Evolutionary conservation across 768 basidiomycete genomes (phyloP), one percentile per base, ranked within the genome.

Genomic region (Boletus rex-veris): DNA sequence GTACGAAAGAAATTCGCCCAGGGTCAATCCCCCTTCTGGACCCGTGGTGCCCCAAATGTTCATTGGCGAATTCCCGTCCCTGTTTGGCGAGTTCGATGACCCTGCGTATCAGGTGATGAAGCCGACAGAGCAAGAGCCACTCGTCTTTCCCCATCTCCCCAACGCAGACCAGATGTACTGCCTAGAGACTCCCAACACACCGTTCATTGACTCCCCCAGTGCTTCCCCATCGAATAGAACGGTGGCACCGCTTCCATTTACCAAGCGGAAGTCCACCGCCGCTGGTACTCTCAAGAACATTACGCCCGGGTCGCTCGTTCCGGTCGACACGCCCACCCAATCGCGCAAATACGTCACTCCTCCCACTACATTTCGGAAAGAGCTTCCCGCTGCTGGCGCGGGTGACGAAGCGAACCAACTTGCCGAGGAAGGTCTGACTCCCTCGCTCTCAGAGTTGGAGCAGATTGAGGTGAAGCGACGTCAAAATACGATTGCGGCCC

Each of bases 401-500:
- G 81, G 73, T 7, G 77, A 28, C 28, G 82, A 84, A 56, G 72
- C 72, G 36, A 84, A 87, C 18, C 18, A 65, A 39, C 64, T 65
- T 18, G 44, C 10, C 1, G 59, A 66, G 30, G 64, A 64, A 3
- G 35, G 21, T 40, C 1, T 69, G 12, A 64, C 71, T 12, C 75
- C 80, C 14, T 73, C 78, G 1, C 71, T 77, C 3, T 77, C 79
- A 1, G 82, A 83, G 60, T 74, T 82, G 62, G 82, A 86, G 64
- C 84, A 84, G 59, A 88, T 89, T 58, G 86, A 84, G 62, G 79
- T 79, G 40, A 93, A 92, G 75, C 82, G 92, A 30, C 78, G 85
- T 9, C 84, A 86, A 72, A 96, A 96, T 61, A 92, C 92, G 3
- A 71, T 92, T 5, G 92, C 92, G 0, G 93, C 93, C 5, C 81